Conservation (phyloP, 176 grass and related monocot species). For the Carex parvula region DNA sequence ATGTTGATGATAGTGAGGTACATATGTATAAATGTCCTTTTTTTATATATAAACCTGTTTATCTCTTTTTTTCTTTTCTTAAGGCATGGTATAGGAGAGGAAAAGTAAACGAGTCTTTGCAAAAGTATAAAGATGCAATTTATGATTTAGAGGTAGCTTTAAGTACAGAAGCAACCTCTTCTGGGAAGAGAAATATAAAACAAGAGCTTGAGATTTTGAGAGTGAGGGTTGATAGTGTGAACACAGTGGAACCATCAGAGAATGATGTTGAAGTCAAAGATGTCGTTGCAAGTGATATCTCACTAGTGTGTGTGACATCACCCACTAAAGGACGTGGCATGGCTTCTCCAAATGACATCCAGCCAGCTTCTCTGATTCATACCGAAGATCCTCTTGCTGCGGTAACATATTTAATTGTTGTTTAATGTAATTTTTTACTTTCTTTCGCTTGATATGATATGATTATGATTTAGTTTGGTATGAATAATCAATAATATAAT, state of each 20-base stretch:
- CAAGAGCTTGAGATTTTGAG: constrained; percentile 48
- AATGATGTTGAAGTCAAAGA: constrained; percentile 32
- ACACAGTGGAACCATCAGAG: constrained; percentile 25
- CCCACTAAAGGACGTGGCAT: constrained; percentile 78
- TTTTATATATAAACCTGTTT: not conserved
- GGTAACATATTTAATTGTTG: constrained; percentile 37
- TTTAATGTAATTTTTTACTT: not conserved
- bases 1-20: no score
- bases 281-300: constrained; percentile 23
- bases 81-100: constrained; percentile 94
- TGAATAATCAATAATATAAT: not conserved
- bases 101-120: constrained; percentile 62
- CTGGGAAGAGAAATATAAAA: constrained; percentile 66
- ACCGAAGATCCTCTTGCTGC: constrained; percentile 72
- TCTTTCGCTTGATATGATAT: not conserved
- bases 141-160: constrained; percentile 76
- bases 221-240: constrained; percentile 19
- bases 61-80: constrained; percentile 29
- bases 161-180: constrained; percentile 50
- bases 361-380: constrained; percentile 69
- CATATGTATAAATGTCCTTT: not conserved
- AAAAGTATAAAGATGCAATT: constrained; percentile 53
- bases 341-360: constrained; percentile 54
- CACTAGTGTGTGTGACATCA: constrained; percentile 54
- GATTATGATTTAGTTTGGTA: not conserved